Percentiles rank a stretch among this genome's conserved stretches.
These are phyloP conservation scores for Amanita polypyramis DNA, from an alignment of 768 basidiomycete species.

Conservation along the genomic window DNA sequence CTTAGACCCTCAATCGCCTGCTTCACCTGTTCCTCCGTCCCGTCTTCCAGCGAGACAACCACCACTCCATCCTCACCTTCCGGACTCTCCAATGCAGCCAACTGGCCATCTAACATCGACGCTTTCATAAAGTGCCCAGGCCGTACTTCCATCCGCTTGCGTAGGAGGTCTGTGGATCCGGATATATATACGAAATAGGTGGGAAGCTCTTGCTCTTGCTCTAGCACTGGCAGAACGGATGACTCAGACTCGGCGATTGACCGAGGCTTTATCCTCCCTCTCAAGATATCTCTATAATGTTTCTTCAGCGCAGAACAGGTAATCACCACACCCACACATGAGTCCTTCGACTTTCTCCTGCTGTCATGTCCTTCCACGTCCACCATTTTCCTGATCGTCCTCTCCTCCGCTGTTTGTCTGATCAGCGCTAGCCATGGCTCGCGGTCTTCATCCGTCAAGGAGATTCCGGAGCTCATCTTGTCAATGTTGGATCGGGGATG, in stretches of 20 bases:
- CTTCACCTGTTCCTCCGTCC: slow-evolving; percentile 47
- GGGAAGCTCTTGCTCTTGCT: too few relatives aligned
- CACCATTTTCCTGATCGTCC: slow-evolving; percentile 14
- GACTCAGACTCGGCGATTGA: slow-evolving; percentile 5
- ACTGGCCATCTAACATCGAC: slow-evolving; percentile 71
- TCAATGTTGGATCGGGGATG: slow-evolving; percentile 74
- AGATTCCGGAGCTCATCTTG: slow-evolving; percentile 75
- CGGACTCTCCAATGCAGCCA: slow-evolving; percentile 61
- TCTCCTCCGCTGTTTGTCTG: slow-evolving; percentile 49
- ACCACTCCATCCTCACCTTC: slow-evolving; percentile 60
- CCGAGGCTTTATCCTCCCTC: slow-evolving; percentile 32
- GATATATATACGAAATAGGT: slow-evolving; percentile 81
- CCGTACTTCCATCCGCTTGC: slow-evolving; percentile 54
- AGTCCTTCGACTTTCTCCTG: slow-evolving; percentile 2
- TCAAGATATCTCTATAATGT: slow-evolving; percentile 72
- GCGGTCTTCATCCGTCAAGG: slow-evolving; percentile 75
- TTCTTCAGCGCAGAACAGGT: slow-evolving; percentile 81
- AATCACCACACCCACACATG: slow-evolving; percentile 53
- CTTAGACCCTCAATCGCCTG: slow-evolving; percentile 32
- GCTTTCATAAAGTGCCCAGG: slow-evolving; percentile 80
- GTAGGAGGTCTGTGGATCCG: slow-evolving; percentile 42
- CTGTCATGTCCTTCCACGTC: slow-evolving; percentile 5
- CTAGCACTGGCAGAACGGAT: slow-evolving; percentile 15
- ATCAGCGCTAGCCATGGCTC: slow-evolving; percentile 78
- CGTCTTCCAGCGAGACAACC: slow-evolving; percentile 39